These are phyloP conservation scores for Metschnikowia picachoensis DNA, from an alignment of 805 yeast genomes.

Conservation along the genomic window DNA sequence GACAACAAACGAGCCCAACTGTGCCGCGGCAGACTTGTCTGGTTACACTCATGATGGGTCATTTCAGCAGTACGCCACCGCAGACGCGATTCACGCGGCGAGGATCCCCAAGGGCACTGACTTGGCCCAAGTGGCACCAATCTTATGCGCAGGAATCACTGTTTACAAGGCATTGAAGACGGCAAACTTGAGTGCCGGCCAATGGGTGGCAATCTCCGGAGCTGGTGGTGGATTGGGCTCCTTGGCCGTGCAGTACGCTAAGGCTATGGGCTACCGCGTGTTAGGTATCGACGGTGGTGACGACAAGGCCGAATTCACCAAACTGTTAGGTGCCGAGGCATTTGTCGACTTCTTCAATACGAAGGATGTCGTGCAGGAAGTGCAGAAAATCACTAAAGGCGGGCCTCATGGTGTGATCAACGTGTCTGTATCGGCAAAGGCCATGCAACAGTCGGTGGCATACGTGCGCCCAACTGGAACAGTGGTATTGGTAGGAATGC, in stretches of 20 bases:
- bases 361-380: constrained; percentile 52
- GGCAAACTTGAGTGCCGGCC: constrained; percentile 63
- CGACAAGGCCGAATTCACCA: constrained; percentile 50
- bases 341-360: constrained; percentile 32
- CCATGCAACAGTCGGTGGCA: constrained; percentile 46
- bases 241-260: constrained; percentile 69
- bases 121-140: constrained; percentile 73
- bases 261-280: constrained; percentile 72
- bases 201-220: constrained; percentile 76
- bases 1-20: constrained; percentile 63
- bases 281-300: constrained; percentile 70
- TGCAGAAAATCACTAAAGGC: constrained; percentile 58
- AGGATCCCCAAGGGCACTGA: constrained; percentile 70
- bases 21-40: constrained; percentile 58
- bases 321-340: constrained; percentile 26
- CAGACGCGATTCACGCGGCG: constrained; percentile 85
- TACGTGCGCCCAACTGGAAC: constrained; percentile 38
- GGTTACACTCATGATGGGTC: constrained; percentile 91
- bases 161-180: constrained; percentile 88
- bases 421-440: constrained; percentile 69
- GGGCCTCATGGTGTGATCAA: constrained; percentile 77
- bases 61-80: constrained; percentile 87
- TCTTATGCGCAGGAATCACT: constrained; percentile 88
- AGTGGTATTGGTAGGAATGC: constrained; percentile 58
- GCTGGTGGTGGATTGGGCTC: constrained; percentile 82